Evolutionary conservation across 345 rosid species (phyloP).

Genomic region (Pelargonium nanum): DNA sequence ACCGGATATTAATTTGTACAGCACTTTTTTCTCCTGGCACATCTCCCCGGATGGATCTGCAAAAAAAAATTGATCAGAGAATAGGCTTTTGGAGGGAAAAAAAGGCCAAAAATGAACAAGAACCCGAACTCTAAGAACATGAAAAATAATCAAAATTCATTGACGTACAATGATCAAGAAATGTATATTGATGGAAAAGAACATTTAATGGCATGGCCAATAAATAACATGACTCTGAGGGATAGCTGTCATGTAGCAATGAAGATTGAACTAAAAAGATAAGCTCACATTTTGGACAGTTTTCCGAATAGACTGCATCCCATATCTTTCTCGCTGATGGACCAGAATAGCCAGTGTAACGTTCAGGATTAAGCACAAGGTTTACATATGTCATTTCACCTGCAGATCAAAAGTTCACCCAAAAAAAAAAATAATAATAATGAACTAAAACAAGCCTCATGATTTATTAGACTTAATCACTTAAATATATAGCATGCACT

Average conservation of each 20-base stretch:
- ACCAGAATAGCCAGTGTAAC: slow-evolving; percentile 78
- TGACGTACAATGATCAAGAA: too few relatives aligned
- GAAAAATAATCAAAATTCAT: too few relatives aligned
- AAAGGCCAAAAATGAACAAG: neutral
- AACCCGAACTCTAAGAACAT: too few relatives aligned
- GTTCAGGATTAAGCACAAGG: slow-evolving; percentile 79
- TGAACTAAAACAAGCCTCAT: too few relatives aligned
- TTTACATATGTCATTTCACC: slow-evolving; percentile 90
- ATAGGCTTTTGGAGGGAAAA: neutral
- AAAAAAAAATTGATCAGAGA: neutral
- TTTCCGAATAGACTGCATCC: slow-evolving; percentile 87
- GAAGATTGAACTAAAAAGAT: neutral
- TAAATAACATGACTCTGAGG: too few relatives aligned
- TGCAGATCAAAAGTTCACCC: slow-evolving; percentile 20
- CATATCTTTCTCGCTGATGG: slow-evolving; percentile 94
- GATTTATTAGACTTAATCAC: too few relatives aligned
- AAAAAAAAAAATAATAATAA: slow-evolving; percentile 6
- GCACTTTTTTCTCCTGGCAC: slow-evolving; percentile 73
- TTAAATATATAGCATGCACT: too few relatives aligned
- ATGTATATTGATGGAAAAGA: too few relatives aligned
- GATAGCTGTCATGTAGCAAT: too few relatives aligned
- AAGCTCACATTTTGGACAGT: slow-evolving; percentile 76
- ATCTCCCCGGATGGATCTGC: slow-evolving; percentile 64
- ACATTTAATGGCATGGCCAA: too few relatives aligned
- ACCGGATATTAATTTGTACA: slow-evolving; percentile 92